Evolutionary conservation across 768 basidiomycete genomes (phyloP).

Genomic region (Pulveroboletus sp.): DNA sequence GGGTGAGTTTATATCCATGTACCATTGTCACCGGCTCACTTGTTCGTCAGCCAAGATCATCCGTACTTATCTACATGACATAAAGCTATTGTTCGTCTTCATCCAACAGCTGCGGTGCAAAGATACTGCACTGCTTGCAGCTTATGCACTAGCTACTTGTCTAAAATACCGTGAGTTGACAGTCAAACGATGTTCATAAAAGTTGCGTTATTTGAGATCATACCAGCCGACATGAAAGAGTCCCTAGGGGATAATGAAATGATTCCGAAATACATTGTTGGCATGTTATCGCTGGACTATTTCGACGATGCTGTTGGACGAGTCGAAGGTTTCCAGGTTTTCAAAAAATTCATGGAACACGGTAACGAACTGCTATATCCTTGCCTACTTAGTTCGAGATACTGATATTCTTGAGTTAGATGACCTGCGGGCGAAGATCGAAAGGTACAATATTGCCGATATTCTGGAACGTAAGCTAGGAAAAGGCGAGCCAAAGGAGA

Average conservation of each 20-base stretch:
- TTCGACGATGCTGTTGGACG: slow-evolving; percentile 24
- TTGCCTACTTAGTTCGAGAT: neutral
- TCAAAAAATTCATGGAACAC: slow-evolving; percentile 18
- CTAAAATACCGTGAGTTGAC: slow-evolving; percentile 13
- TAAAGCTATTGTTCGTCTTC: slow-evolving; percentile 2
- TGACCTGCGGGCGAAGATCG: slow-evolving; percentile 13
- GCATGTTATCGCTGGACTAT: slow-evolving; percentile 23
- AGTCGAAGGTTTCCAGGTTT: slow-evolving; percentile 25
- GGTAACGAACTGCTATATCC: slow-evolving; percentile 7
- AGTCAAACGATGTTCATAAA: neutral
- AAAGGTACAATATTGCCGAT: slow-evolving; percentile 15
- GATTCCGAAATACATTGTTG: slow-evolving; percentile 16
- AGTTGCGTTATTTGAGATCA: neutral
- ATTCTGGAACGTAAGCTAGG: slow-evolving; percentile 17
- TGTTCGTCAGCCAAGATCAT: neutral
- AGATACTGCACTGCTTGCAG: slow-evolving; percentile 18
- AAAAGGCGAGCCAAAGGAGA: slow-evolving; percentile 13
- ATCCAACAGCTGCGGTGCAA: slow-evolving; percentile 19
- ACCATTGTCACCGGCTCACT: no score
- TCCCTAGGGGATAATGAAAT: slow-evolving; percentile 3
- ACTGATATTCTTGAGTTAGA: slow-evolving; percentile 6
- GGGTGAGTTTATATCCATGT: slow-evolving; percentile 5
- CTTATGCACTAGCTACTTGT: slow-evolving; percentile 19
- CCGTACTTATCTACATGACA: slow-evolving; percentile 8
- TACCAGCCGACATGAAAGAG: slow-evolving; percentile 14